A percentile compares a stretch with the other conserved stretches of the same genome.
These are phyloP conservation scores for Triticum monococcum DNA, from an alignment of 176 grass and related monocot genomes.

Conservation along the genomic window DNA sequence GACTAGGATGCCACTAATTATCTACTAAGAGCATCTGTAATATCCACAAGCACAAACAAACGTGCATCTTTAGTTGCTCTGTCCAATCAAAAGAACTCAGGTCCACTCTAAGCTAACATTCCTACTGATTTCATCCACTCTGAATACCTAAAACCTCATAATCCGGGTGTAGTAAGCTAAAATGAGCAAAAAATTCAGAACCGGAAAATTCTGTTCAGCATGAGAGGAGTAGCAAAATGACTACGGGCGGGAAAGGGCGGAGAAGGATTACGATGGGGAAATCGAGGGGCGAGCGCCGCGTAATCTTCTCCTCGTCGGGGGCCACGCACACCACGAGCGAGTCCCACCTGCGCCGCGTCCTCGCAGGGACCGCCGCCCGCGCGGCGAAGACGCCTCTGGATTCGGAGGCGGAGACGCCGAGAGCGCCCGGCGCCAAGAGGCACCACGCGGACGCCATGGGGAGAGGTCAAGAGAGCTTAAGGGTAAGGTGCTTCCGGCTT, in stretches of 20 bases:
- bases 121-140: neutral
- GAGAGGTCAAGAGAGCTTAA: neutral
- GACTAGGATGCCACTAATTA: neutral
- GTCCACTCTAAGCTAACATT: neutral
- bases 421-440: conserved; percentile 23
- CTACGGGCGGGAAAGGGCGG: neutral
- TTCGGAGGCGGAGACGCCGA: neutral
- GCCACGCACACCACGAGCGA: conserved; percentile 57
- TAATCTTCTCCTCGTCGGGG: conserved; percentile 81
- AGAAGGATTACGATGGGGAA: conserved; percentile 68
- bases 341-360: conserved; percentile 22
- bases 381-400: neutral
- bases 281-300: conserved; percentile 80
- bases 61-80: neutral
- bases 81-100: neutral
- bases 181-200: neutral
- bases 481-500: neutral
- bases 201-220: neutral
- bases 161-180: neutral
- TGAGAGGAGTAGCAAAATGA: neutral
- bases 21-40: neutral
- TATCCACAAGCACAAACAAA: neutral
- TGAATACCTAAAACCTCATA: neutral
- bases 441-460: conserved; percentile 59
- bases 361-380: neutral